Evolutionary conservation across 2,329 filamentous ascomycete genomes (phyloP).

Genomic region (Arthrobotrys conoides): DNA sequence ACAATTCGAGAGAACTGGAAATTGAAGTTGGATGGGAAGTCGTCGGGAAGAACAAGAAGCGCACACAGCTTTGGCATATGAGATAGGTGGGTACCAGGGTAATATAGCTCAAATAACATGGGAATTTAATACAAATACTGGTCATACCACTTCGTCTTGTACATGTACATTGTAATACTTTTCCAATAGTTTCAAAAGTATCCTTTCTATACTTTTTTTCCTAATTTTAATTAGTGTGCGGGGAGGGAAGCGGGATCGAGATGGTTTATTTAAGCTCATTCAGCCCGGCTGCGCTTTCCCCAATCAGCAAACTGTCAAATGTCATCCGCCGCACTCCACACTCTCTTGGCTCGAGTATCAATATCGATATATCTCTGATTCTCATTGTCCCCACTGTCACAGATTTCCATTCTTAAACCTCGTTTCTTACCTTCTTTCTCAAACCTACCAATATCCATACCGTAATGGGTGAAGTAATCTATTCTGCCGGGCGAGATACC

Average conservation of each 20-base stretch:
- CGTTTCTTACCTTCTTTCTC: neutral
- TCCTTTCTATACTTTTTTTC: neutral
- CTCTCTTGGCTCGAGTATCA: constrained; percentile 14
- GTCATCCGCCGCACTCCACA: constrained; percentile 20
- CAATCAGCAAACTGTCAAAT: constrained; percentile 38
- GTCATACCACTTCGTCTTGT: neutral
- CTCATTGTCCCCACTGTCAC: constrained; percentile 4
- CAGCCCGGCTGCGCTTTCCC: constrained; percentile 19
- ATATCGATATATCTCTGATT: constrained; percentile 9
- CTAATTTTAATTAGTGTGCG: neutral
- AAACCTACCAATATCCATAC: neutral
- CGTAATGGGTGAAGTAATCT: constrained; percentile 58
- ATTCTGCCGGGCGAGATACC: constrained; percentile 65
- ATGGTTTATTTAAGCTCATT: constrained; percentile 16
- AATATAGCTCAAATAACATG: neutral
- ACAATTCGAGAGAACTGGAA: constrained; percentile 78
- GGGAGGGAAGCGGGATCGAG: constrained; percentile 11
- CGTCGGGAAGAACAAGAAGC: constrained; percentile 67
- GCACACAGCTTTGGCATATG: constrained; percentile 69
- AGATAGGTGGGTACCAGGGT: neutral
- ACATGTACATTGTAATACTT: neutral
- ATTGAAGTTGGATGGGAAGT: constrained; percentile 76
- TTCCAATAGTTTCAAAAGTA: constrained; percentile 1
- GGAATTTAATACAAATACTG: neutral
- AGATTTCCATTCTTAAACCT: neutral